Evolutionary conservation across 75 land plant species (phyloP).

Genomic region (Cupressus sempervirens): DNA sequence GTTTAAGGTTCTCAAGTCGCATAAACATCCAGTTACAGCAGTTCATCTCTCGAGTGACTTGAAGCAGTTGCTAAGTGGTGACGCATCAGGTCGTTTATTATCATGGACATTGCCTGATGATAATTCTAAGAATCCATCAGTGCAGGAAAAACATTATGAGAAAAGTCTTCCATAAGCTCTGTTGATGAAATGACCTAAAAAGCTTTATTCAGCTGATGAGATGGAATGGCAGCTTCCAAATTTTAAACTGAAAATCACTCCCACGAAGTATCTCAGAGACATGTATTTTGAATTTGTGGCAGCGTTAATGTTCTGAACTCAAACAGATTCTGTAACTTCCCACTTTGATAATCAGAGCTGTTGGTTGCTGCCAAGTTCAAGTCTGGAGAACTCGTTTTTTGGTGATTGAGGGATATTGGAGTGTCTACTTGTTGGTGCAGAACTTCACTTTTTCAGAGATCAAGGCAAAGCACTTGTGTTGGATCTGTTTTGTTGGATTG

Average conservation of each 20-base stretch:
- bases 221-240: background rate
- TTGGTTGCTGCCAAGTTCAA: background rate
- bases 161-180: slow-evolving; percentile 5
- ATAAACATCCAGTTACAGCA: slow-evolving; percentile 87
- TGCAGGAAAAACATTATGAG: slow-evolving; percentile 16
- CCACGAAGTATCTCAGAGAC: background rate
- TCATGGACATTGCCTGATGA: slow-evolving; percentile 92
- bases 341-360: background rate
- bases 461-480: background rate
- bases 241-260: background rate
- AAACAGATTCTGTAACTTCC: background rate
- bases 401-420: background rate
- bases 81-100: slow-evolving; percentile 78
- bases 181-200: background rate
- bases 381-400: background rate
- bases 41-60: slow-evolving; percentile 66
- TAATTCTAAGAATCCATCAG: slow-evolving; percentile 18
- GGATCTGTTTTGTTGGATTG: background rate
- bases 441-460: background rate
- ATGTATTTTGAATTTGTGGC: no score
- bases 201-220: background rate
- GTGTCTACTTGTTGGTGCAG: background rate
- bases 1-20: slow-evolving; percentile 67
- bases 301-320: background rate
- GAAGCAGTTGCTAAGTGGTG: slow-evolving; percentile 94